Evolutionary conservation across 495 filamentous ascomycete species (phyloP).

Genomic region (Penicillium lagena): DNA sequence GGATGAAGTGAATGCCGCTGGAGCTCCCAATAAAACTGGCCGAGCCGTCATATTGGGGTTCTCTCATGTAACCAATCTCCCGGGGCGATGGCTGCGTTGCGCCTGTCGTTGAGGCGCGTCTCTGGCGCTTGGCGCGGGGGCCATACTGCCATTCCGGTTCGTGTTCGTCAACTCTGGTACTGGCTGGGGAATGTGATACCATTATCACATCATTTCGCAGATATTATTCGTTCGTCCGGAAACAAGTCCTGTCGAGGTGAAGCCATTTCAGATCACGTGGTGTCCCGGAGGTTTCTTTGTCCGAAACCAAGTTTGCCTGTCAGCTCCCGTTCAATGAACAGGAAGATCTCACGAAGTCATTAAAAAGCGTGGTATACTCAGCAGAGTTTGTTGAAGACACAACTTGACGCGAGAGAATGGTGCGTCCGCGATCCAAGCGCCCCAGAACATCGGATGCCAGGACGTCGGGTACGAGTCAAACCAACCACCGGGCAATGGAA

Average conservation of each 20-base stretch:
- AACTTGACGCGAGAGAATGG: no score
- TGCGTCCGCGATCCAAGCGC: conserved; percentile 8
- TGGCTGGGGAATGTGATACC: conserved; percentile 12
- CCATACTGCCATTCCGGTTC: conserved; percentile 14
- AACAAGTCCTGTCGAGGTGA: no score
- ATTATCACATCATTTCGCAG: conserved; percentile 1
- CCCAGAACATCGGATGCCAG: conserved; percentile 2
- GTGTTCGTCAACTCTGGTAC: conserved; percentile 10
- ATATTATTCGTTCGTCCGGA: no score
- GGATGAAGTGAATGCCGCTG: conserved; percentile 46
- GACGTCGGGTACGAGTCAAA: conserved; percentile 5
- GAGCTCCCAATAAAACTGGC: conserved; percentile 41
- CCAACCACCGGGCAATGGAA: background rate
- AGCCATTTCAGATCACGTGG: conserved; percentile 1
- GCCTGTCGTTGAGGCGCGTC: conserved; percentile 16
- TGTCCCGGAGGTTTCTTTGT: conserved; percentile 4
- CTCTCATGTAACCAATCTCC: conserved; percentile 36
- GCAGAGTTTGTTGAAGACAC: no score
- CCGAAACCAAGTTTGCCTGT: background rate
- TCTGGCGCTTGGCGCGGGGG: conserved; percentile 22
- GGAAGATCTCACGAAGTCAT: no score
- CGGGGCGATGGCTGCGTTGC: conserved; percentile 20
- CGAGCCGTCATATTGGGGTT: conserved; percentile 24
- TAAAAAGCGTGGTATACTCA: no score
- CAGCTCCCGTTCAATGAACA: background rate